Conservation (phyloP, 129 eudicot species). For the Logfia minima region DNA sequence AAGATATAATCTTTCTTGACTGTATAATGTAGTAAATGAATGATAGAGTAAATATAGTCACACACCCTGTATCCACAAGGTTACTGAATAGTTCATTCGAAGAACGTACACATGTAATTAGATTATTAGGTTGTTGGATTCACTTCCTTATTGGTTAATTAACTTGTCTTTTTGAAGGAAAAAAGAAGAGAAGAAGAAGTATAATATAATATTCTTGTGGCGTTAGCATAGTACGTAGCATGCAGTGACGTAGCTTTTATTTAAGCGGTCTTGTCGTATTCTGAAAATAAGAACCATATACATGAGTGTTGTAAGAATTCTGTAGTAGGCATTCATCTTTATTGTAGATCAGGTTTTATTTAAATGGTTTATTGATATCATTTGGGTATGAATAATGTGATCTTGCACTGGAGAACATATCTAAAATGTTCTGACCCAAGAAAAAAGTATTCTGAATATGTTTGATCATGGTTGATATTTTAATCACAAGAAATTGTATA, state of each 20-base stretch:
- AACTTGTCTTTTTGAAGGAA: neutral
- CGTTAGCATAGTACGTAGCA: neutral
- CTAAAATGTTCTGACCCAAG: too few relatives aligned
- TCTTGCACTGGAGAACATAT: too few relatives aligned
- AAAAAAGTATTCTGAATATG: too few relatives aligned
- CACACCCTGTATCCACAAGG: too few relatives aligned
- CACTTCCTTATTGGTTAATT: neutral
- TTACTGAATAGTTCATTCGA: neutral
- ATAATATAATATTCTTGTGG: neutral
- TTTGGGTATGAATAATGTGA: neutral
- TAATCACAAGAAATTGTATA: too few relatives aligned
- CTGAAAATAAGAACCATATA: neutral
- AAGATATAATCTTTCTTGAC: too few relatives aligned
- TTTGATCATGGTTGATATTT: too few relatives aligned
- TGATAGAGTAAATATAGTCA: too few relatives aligned
- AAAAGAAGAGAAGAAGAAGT: neutral
- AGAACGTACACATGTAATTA: neutral
- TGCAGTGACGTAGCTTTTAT: neutral
- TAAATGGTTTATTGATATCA: neutral
- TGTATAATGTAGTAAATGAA: too few relatives aligned
- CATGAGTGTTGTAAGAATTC: neutral
- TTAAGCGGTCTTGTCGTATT: constrained; percentile 20
- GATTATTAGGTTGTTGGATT: constrained; percentile 7
- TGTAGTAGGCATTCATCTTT: neutral
- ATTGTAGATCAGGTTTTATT: neutral